These are phyloP conservation scores for Thinopyrum obtusiflorum DNA, from an alignment of 202 grass and related monocot genomes.

Conservation along the genomic window DNA sequence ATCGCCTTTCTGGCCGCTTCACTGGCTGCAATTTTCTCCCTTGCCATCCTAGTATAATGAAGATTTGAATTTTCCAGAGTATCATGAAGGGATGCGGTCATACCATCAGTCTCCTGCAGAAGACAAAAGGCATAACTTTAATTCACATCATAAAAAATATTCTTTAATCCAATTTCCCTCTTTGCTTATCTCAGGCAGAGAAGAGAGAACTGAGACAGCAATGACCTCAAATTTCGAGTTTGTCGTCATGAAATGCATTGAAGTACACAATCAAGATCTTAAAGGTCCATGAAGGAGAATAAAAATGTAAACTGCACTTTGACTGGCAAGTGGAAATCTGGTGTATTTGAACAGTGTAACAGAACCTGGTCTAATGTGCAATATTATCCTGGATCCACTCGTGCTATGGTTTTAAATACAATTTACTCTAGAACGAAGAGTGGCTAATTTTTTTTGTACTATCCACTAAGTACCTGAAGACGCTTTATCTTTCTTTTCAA, in stretches of 20 bases:
- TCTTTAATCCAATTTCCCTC: background rate
- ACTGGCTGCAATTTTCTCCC: conserved; percentile 88
- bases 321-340: background rate
- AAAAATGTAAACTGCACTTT: background rate
- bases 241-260: background rate
- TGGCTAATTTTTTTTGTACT: conserved; percentile 5
- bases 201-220: background rate
- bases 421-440: background rate
- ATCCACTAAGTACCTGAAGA: conserved; percentile 56
- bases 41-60: conserved; percentile 85
- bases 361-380: background rate
- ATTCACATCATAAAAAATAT: background rate
- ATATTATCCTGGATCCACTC: background rate
- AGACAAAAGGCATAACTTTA: conserved; percentile 19
- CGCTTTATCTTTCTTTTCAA: conserved; percentile 94
- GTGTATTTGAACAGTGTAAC: background rate
- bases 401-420: background rate
- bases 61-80: conserved; percentile 76
- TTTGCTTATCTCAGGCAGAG: background rate
- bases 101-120: conserved; percentile 72
- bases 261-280: background rate
- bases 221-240: background rate
- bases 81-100: conserved; percentile 77
- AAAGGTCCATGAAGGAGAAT: background rate
- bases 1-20: conserved; percentile 72